Evolutionary conservation across 164 flowering plant species (phyloP).

Genomic region (Berberis thunbergii): DNA sequence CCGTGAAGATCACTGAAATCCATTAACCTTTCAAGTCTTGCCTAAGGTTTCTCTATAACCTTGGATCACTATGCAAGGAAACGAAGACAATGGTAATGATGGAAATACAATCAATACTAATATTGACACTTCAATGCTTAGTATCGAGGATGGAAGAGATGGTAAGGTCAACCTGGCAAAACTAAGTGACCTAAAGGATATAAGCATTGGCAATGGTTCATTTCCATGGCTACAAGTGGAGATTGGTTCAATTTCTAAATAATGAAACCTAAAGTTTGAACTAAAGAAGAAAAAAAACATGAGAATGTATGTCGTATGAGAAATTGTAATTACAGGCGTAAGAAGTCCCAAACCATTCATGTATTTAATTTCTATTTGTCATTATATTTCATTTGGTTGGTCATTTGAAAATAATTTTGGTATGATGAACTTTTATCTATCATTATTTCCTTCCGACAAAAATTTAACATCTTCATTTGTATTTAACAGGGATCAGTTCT

Average conservation of each 20-base stretch:
- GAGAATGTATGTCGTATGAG: too few relatives aligned
- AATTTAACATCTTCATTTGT: too few relatives aligned
- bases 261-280: too few relatives aligned
- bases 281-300: too few relatives aligned
- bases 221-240: conserved; percentile 91
- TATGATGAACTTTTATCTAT: too few relatives aligned
- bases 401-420: too few relatives aligned
- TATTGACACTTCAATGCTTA: conserved; percentile 4
- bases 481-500: too few relatives aligned
- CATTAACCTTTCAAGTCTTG: conserved; percentile 35
- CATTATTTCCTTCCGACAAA: too few relatives aligned
- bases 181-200: conserved; percentile 70
- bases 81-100: conserved; percentile 2
- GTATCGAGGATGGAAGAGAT: conserved; percentile 55
- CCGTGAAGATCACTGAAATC: conserved; percentile 17
- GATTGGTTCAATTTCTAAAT: conserved; percentile 53
- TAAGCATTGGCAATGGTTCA: conserved; percentile 37
- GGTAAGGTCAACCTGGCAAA: conserved; percentile 73
- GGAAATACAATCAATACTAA: background rate
- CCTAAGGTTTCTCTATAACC: conserved; percentile 37
- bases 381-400: too few relatives aligned
- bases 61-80: conserved; percentile 30
- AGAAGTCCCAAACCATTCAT: too few relatives aligned
- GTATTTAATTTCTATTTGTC: too few relatives aligned
- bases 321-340: too few relatives aligned